phyloP scores from a whole-genome alignment of 495 filamentous ascomycete genomes.

The Podospora fimiseda region DNA sequence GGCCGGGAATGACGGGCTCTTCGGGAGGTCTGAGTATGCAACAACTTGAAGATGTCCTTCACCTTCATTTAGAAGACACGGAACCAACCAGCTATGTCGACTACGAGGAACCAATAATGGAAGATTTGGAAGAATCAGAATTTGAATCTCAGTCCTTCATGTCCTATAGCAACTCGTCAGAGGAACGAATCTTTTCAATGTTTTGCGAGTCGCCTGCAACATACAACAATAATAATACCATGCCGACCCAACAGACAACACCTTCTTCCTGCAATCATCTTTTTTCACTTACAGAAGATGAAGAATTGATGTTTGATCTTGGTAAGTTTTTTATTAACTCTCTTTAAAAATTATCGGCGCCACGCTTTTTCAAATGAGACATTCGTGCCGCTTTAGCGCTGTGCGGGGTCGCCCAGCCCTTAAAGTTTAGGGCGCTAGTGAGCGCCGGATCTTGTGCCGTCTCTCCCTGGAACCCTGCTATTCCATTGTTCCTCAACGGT shows the following conservation, averaged over 20 bases:
- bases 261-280: too few relatives aligned
- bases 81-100: background rate
- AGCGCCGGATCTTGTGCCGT: background rate
- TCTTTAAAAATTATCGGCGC: background rate
- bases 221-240: too few relatives aligned
- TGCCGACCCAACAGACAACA: too few relatives aligned
- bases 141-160: background rate
- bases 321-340: background rate
- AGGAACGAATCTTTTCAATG: background rate
- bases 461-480: background rate
- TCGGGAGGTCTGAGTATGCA: background rate
- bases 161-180: background rate
- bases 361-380: background rate
- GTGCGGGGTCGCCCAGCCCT: background rate
- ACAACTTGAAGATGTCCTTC: background rate
- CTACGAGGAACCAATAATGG: background rate
- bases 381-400: background rate
- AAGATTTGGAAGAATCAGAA: too few relatives aligned
- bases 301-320: background rate
- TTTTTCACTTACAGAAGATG: too few relatives aligned
- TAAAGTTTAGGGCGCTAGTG: background rate
- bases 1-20: background rate
- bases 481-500: background rate
- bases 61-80: background rate
- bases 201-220: too few relatives aligned